phyloP scores from a whole-genome alignment of 2,329 filamentous ascomycete species.

The Grosmannia penicillata region DNA sequence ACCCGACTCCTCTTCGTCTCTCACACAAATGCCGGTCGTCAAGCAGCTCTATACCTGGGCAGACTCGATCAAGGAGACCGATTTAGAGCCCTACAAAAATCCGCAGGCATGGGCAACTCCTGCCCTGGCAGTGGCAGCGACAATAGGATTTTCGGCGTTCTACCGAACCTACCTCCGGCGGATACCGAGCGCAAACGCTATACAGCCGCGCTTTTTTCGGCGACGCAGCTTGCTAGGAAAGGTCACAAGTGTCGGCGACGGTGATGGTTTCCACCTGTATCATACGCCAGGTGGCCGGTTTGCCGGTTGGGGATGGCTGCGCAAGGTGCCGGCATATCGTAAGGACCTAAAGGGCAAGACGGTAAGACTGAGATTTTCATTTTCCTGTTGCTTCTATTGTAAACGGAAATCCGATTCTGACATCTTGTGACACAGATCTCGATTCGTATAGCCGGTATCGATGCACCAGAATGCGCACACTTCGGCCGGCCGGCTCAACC shows the following conservation, averaged over 20 bases:
- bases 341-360: constrained; percentile 62
- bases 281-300: constrained; percentile 86
- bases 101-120: constrained; percentile 39
- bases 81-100: constrained; percentile 40
- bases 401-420: neutral
- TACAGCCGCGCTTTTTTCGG: constrained; percentile 62
- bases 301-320: constrained; percentile 85
- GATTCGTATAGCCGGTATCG: constrained; percentile 77
- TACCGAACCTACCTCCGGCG: constrained; percentile 71
- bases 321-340: constrained; percentile 54
- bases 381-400: neutral
- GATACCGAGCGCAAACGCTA: constrained; percentile 62
- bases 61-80: constrained; percentile 26
- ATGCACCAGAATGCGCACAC: constrained; percentile 85
- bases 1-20: neutral
- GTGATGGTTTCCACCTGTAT: constrained; percentile 86
- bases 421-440: constrained; percentile 46
- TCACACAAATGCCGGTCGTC: neutral
- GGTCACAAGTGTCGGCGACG: constrained; percentile 91
- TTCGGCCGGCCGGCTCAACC: constrained; percentile 84
- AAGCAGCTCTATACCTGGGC: constrained; percentile 19
- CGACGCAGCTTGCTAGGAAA: constrained; percentile 64
- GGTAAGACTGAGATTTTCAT: constrained; percentile 29
- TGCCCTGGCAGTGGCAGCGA: constrained; percentile 37
- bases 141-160: constrained; percentile 38